Conservation (phyloP, 2,329 filamentous ascomycete species). For the Tolypocladium amazonense region DNA sequence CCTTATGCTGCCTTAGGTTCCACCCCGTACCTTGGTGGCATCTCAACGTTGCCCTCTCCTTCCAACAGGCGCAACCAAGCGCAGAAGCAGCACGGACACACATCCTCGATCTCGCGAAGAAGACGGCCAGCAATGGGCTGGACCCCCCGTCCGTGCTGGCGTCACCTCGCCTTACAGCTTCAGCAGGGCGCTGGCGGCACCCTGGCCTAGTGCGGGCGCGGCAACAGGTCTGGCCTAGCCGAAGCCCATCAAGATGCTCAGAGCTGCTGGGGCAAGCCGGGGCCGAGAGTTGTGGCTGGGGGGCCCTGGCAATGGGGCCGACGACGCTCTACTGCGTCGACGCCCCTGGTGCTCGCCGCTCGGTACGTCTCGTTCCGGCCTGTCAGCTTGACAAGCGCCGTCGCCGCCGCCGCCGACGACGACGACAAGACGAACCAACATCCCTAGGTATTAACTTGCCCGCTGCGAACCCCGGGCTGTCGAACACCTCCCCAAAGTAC, state of each 20-base stretch:
- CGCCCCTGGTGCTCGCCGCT: neutral
- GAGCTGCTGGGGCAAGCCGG: neutral
- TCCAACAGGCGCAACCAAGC: neutral
- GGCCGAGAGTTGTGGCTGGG: neutral
- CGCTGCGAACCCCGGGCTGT: neutral
- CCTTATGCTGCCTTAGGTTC: neutral
- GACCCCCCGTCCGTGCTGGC: neutral
- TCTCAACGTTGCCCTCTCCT: neutral
- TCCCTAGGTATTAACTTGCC: neutral
- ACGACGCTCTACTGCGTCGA: neutral
- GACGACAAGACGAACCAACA: neutral
- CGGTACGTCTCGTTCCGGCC: neutral
- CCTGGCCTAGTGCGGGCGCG: slow-evolving; percentile 1
- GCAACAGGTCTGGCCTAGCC: slow-evolving; percentile 2
- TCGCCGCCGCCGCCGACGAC: neutral
- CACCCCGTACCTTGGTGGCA: neutral
- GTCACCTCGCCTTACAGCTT: neutral
- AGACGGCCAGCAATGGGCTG: neutral
- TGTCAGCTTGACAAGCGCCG: neutral
- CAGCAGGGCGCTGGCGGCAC: neutral
- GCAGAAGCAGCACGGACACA: neutral
- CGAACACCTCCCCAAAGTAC: neutral
- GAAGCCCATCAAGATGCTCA: neutral
- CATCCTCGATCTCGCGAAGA: no score
- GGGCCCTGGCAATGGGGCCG: neutral